Evolutionary conservation across 2,329 filamentous ascomycete species (phyloP).

Genomic region (Thielaviopsis populi): DNA sequence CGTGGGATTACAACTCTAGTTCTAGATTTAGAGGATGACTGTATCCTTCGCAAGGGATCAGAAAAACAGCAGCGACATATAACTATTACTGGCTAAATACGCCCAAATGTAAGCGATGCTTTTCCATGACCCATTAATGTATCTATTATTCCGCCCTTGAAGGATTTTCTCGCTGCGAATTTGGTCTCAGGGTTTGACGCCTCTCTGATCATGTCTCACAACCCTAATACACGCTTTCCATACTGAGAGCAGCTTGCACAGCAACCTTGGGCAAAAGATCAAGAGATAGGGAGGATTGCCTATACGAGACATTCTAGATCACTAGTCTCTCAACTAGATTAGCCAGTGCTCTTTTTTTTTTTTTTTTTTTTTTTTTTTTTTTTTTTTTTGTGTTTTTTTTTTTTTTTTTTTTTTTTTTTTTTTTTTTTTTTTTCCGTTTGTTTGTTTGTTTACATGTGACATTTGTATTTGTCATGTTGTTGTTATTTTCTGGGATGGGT

Average conservation of each 20-base stretch:
- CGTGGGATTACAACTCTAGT: neutral
- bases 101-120: neutral
- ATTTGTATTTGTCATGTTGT: neutral
- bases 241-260: neutral
- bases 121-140: neutral
- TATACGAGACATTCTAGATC: too few species aligned
- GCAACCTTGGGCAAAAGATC: neutral
- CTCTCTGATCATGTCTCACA: neutral
- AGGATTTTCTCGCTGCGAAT: neutral
- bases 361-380: neutral
- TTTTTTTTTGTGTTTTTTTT: neutral
- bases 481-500: neutral
- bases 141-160: neutral
- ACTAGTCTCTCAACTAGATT: too few species aligned
- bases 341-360: neutral
- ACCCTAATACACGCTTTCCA: neutral
- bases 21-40: neutral
- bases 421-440: conserved; percentile 2
- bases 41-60: neutral
- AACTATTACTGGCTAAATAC: neutral
- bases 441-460: neutral
- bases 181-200: neutral
- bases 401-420: neutral
- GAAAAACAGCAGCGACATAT: neutral
- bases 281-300: too few species aligned